Evolutionary conservation across 768 basidiomycete species (phyloP).

Genomic region (Boletus sp.): DNA sequence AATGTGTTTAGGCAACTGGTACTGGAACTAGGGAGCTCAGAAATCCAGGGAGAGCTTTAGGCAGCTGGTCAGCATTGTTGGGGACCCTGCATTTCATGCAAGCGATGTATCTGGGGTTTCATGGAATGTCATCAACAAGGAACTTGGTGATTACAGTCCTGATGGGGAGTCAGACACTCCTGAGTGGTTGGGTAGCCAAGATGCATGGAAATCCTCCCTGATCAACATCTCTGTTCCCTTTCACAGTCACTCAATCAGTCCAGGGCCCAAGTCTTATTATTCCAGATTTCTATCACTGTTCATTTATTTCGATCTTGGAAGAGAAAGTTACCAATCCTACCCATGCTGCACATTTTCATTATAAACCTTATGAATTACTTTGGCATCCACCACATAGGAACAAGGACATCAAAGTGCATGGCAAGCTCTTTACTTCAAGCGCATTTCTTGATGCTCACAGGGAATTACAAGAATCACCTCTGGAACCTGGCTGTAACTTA

Average conservation of each 20-base stretch:
- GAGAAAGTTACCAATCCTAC: too few species aligned
- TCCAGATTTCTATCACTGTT: too few species aligned
- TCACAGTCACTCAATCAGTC: too few species aligned
- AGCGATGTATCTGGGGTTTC: neutral
- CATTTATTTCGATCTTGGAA: too few species aligned
- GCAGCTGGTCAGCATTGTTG: neutral
- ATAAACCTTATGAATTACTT: too few species aligned
- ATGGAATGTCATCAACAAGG: neutral
- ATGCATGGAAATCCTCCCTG: neutral
- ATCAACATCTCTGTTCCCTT: too few species aligned
- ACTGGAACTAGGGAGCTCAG: neutral
- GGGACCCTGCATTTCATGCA: neutral
- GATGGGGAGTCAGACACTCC: neutral
- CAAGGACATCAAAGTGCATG: neutral
- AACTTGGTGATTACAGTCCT: neutral
- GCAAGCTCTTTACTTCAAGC: neutral
- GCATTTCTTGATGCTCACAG: neutral
- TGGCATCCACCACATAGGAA: neutral
- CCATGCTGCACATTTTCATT: too few species aligned
- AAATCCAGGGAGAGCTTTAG: neutral
- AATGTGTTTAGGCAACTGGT: neutral
- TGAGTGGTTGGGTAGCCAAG: too few species aligned
- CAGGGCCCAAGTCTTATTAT: too few species aligned
- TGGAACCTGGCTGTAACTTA: neutral
- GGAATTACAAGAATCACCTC: neutral